Evolutionary conservation across 768 basidiomycete species (phyloP).

Genomic region (Galerina marginata): DNA sequence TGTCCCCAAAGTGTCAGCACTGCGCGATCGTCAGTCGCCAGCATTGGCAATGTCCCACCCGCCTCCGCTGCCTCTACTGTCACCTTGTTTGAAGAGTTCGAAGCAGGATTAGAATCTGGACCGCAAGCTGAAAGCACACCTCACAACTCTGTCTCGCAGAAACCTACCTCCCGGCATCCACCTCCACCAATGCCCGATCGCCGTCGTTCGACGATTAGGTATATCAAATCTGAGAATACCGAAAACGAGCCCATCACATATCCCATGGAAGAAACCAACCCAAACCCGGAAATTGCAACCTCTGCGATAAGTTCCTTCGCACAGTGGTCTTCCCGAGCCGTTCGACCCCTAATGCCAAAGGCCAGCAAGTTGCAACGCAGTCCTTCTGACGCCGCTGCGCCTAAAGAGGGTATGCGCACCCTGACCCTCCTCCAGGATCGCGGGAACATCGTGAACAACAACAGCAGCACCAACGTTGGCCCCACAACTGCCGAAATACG

Average conservation of each 20-base stretch:
- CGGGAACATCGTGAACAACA: slow-evolving; percentile 45
- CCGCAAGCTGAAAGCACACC: slow-evolving; percentile 71
- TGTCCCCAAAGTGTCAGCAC: slow-evolving; percentile 54
- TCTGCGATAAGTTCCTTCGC: slow-evolving; percentile 45
- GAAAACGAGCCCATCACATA: slow-evolving; percentile 27
- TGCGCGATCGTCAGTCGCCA: slow-evolving; percentile 55
- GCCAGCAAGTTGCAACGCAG: slow-evolving; percentile 53
- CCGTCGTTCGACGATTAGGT: slow-evolving; percentile 66
- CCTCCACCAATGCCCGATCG: slow-evolving; percentile 42
- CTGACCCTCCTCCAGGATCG: slow-evolving; percentile 69
- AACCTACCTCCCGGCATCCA: slow-evolving; percentile 35
- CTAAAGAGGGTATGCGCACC: slow-evolving; percentile 58
- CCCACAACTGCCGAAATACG: slow-evolving; percentile 44
- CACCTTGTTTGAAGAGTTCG: slow-evolving; percentile 64
- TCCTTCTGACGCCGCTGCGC: slow-evolving; percentile 43
- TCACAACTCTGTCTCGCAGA: slow-evolving; percentile 49
- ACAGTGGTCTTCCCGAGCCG: slow-evolving; percentile 55
- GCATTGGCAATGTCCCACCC: slow-evolving; percentile 43
- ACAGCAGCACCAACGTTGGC: slow-evolving; percentile 36
- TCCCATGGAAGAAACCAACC: slow-evolving; percentile 22
- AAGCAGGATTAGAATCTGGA: slow-evolving; percentile 46
- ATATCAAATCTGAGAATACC: slow-evolving; percentile 64
- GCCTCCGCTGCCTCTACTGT: slow-evolving; percentile 64
- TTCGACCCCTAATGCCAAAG: slow-evolving; percentile 60
- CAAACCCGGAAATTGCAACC: slow-evolving; percentile 26